These are phyloP conservation scores for Salix brachista DNA, from an alignment of 345 rosid genomes.

Conservation along the genomic window DNA sequence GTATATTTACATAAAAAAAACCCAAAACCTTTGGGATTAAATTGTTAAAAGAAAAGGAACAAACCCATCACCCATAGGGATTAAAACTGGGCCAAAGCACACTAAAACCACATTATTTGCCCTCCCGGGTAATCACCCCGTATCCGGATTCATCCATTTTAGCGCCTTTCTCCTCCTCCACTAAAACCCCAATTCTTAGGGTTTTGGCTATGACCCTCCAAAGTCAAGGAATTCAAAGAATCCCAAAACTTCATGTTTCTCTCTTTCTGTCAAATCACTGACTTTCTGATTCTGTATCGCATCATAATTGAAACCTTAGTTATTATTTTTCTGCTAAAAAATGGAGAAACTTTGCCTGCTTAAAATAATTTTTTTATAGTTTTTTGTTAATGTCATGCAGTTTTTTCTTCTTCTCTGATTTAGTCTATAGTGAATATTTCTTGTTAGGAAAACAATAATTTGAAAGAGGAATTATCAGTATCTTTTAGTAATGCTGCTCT, in stretches of 20 bases:
- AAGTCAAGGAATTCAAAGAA: neutral
- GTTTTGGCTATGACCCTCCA: neutral
- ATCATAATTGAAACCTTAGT: neutral
- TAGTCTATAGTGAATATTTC: neutral
- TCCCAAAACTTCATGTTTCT: neutral
- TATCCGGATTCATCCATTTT: neutral
- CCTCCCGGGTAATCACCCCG: neutral
- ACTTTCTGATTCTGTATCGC: neutral
- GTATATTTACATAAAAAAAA: no score
- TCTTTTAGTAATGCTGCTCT: constrained; percentile 37
- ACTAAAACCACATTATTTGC: neutral
- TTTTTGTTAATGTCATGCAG: neutral
- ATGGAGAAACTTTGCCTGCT: neutral
- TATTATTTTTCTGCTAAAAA: neutral
- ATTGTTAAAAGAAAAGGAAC: no score
- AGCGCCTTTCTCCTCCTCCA: neutral
- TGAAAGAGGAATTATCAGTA: neutral
- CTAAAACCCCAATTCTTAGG: neutral
- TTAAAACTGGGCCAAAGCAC: neutral
- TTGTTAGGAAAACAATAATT: neutral
- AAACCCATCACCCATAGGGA: no score
- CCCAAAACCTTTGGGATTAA: no score
- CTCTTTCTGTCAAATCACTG: neutral
- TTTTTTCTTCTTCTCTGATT: neutral
- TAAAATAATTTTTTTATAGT: neutral